phyloP scores from a whole-genome alignment of 2,329 filamentous ascomycete species.

The Alternaria solani region DNA sequence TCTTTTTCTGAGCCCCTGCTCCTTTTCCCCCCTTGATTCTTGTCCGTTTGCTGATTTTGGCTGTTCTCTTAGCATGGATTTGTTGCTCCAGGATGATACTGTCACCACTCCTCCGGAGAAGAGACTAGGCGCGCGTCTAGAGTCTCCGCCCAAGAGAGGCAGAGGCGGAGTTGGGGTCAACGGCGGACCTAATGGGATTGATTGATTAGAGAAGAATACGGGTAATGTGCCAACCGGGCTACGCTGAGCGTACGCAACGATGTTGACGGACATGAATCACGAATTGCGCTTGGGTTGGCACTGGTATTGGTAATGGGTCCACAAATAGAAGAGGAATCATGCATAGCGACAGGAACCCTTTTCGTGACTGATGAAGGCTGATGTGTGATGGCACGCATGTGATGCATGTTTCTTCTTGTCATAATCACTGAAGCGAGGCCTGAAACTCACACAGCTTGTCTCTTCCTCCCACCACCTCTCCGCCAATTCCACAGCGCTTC shows the following conservation, averaged over 20 bases:
- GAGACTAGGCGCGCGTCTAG: background rate
- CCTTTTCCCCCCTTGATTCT: background rate
- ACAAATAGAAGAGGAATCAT: background rate
- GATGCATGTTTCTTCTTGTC: background rate
- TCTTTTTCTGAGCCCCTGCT: slow-evolving; percentile 4
- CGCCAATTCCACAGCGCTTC: slow-evolving; percentile 92
- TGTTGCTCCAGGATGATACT: background rate
- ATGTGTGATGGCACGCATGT: background rate
- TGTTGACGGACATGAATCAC: background rate
- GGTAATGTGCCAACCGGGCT: background rate
- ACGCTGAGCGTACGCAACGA: background rate
- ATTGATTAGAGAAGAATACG: background rate
- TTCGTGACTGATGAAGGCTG: background rate
- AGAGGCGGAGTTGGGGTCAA: background rate
- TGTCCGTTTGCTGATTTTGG: background rate
- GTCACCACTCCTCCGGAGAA: background rate
- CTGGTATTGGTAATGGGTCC: background rate
- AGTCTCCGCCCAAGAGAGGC: slow-evolving; percentile 1
- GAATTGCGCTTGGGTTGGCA: slow-evolving; percentile 1
- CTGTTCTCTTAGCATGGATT: background rate
- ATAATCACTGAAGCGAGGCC: background rate
- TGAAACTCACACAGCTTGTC: slow-evolving; percentile 57
- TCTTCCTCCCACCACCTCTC: slow-evolving; percentile 70
- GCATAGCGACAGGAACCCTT: background rate
- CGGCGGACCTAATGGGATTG: background rate